Percentiles rank a stretch among this genome's conserved stretches.
Conservation (phyloP, 2,329 filamentous ascomycete species). For the Venturiaceae sp. region DNA sequence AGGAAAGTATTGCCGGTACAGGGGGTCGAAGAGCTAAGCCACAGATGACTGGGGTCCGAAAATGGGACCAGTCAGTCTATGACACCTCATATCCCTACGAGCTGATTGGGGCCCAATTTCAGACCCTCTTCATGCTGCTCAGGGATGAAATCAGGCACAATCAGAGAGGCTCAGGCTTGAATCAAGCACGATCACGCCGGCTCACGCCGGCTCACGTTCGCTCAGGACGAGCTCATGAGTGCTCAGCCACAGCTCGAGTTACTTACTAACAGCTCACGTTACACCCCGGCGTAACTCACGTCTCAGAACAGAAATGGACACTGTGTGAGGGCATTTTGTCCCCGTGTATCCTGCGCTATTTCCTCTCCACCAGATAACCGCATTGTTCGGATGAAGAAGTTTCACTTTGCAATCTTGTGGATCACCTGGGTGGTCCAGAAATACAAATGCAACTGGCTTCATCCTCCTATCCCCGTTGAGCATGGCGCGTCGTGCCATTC, state of each 20-base stretch:
- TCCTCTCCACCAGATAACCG: not conserved
- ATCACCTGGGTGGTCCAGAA: no score
- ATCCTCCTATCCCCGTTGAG: no score
- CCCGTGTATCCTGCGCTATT: conserved; percentile 11
- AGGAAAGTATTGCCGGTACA: conserved; percentile 14
- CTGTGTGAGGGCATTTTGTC: conserved; percentile 14
- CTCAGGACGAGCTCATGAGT: conserved; percentile 10
- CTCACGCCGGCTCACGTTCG: conserved; percentile 10
- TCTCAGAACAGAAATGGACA: conserved; percentile 14
- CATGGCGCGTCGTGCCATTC: no score
- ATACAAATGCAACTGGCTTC: no score
- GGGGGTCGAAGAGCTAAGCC: conserved; percentile 15
- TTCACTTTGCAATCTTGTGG: no score
- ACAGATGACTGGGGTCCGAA: conserved; percentile 13
- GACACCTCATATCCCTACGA: conserved; percentile 13
- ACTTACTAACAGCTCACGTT: conserved; percentile 11
- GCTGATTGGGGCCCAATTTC: conserved; percentile 14
- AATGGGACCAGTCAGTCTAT: conserved; percentile 14
- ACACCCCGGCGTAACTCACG: conserved; percentile 14
- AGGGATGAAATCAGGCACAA: conserved; percentile 15
- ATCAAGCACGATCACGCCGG: conserved; percentile 11
- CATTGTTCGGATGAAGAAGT: no score
- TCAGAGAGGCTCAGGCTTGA: conserved; percentile 12
- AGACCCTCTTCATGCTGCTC: conserved; percentile 17
- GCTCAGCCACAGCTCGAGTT: no score